Conservation (phyloP, 2,329 filamentous ascomycete genomes). For the Pyrenophora seminiperda region DNA sequence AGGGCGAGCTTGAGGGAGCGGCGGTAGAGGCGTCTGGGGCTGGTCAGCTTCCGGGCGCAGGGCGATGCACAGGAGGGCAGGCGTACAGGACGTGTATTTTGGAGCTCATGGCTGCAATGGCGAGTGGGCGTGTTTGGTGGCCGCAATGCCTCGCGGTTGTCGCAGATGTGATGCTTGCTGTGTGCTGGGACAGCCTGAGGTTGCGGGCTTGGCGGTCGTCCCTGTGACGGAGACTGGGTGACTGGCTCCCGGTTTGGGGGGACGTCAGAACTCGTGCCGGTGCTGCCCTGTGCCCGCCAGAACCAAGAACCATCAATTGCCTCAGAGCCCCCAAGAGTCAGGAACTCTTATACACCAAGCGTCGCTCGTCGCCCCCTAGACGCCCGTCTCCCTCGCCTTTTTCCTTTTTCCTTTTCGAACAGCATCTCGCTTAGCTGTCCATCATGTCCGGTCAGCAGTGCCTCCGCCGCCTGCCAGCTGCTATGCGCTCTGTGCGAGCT, state of each 20-base stretch:
- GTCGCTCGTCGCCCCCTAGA: conserved; percentile 12
- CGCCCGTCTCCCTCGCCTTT: conserved; percentile 13
- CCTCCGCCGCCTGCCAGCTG: conserved; percentile 43
- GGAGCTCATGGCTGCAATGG: conserved; percentile 47
- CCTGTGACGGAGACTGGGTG: conserved; percentile 31
- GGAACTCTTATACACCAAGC: not conserved
- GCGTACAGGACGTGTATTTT: conserved; percentile 46
- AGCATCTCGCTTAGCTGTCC: conserved; percentile 11
- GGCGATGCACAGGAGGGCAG: conserved; percentile 14
- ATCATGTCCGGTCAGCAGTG: conserved; percentile 48
- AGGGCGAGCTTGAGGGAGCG: conserved; percentile 90
- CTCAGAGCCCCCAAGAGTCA: conserved; percentile 29
- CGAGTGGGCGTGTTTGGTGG: conserved; percentile 19
- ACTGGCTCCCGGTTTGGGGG: conserved; percentile 33
- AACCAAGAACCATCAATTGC: conserved; percentile 30
- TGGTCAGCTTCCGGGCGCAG: conserved; percentile 35
- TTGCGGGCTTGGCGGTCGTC: conserved; percentile 33
- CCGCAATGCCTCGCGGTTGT: conserved; percentile 39
- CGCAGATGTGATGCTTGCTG: conserved; percentile 15
- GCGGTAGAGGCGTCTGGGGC: conserved; percentile 74
- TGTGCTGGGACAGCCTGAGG: conserved; percentile 32
- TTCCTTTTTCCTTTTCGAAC: conserved; percentile 13
- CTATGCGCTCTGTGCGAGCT: conserved; percentile 37
- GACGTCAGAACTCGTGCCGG: conserved; percentile 33
- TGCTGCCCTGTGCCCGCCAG: conserved; percentile 20